Percentiles rank a stretch among this genome's conserved stretches.
These are phyloP conservation scores for Emydomyces testavorans DNA, from an alignment of 2,329 filamentous ascomycete species.

Conservation along the genomic window DNA sequence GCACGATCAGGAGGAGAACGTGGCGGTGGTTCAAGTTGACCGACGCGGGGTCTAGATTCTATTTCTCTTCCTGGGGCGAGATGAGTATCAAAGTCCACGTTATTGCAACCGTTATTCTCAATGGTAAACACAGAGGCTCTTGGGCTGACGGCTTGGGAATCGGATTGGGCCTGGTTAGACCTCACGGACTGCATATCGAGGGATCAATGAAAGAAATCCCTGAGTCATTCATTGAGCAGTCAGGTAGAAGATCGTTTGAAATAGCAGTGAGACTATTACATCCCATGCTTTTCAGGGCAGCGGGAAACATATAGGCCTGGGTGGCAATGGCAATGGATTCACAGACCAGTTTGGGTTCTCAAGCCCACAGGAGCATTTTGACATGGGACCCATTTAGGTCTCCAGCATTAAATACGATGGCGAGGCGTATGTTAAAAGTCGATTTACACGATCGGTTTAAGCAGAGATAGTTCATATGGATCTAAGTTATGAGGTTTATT, in stretches of 20 bases:
- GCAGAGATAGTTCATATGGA: no score
- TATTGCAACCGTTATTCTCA: background rate
- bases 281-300: slow-evolving; percentile 10
- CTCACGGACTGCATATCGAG: slow-evolving; percentile 6
- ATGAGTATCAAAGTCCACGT: background rate
- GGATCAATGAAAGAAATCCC: slow-evolving; percentile 36
- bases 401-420: no score
- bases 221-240: slow-evolving; percentile 35
- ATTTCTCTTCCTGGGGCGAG: background rate
- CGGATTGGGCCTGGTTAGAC: background rate
- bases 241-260: slow-evolving; percentile 17
- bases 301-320: background rate
- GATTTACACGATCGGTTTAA: no score
- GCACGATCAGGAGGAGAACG: background rate
- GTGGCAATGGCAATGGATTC: background rate
- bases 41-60: background rate
- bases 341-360: background rate
- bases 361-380: no score
- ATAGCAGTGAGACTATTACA: slow-evolving; percentile 6
- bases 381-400: no score
- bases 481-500: no score
- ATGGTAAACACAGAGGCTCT: background rate
- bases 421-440: no score
- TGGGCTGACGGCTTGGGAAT: background rate
- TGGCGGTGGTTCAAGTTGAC: background rate